A percentile compares a stretch with the other conserved stretches of the same genome.
These are phyloP conservation scores for Pelargonium australe DNA, from an alignment of 441 rosid species.

Conservation along the genomic window DNA sequence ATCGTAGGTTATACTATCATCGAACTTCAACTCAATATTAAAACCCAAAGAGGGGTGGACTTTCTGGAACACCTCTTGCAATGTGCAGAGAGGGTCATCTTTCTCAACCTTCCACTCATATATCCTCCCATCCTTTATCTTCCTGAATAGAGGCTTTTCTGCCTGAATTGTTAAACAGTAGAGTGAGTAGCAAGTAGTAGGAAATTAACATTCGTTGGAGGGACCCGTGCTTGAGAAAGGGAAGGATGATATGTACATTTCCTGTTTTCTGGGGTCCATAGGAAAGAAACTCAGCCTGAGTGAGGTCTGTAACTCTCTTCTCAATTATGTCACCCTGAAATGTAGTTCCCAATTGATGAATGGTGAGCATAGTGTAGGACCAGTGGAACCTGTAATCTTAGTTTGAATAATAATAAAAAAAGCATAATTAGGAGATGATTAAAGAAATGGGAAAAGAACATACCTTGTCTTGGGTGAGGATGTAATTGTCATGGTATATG, in stretches of 20 bases:
- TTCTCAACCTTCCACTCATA: conserved; percentile 46
- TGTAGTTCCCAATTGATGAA: neutral
- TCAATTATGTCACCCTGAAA: conserved; percentile 38
- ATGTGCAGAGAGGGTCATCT: conserved; percentile 47
- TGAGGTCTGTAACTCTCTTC: conserved; percentile 46
- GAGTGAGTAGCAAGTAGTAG: neutral
- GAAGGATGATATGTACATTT: conserved; percentile 18
- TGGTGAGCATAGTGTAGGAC: neutral
- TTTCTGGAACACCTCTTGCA: conserved; percentile 38
- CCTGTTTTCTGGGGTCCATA: conserved; percentile 43
- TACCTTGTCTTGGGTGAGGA: conserved; percentile 29
- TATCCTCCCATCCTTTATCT: conserved; percentile 48
- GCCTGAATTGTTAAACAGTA: conserved; percentile 20
- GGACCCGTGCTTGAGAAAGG: neutral
- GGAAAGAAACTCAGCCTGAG: conserved; percentile 38
- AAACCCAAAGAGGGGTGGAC: conserved; percentile 37
- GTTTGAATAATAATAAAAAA: neutral
- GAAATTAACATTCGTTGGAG: neutral
- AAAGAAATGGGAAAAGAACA: neutral
- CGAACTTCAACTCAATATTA: conserved; percentile 56
- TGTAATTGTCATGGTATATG: too few relatives aligned
- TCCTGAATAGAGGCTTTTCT: conserved; percentile 42
- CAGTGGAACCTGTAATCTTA: neutral
- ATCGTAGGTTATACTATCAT: conserved; percentile 35
- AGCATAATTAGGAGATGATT: neutral